Percentiles rank a stretch among this genome's conserved stretches.
Evolutionary conservation across 305 asterid species (phyloP).

Genomic region (Rubia tinctorum): DNA sequence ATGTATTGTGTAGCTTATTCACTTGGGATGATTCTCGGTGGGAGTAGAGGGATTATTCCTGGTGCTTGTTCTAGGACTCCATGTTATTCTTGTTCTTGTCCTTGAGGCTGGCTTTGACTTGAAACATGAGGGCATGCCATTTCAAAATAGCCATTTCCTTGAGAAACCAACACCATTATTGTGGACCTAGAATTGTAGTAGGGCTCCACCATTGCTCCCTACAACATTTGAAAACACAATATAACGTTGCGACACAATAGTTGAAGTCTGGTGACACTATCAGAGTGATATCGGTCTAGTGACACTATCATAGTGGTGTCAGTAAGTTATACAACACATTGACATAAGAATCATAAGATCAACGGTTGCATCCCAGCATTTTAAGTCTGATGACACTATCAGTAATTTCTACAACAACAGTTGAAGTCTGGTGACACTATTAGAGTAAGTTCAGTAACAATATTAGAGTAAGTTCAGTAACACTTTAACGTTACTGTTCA

Average conservation of each 20-base stretch:
- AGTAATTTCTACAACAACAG: too few relatives aligned
- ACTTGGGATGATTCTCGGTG: too few relatives aligned
- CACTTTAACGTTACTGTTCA: constrained; percentile 22
- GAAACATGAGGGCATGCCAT: constrained; percentile 46
- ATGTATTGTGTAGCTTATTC: constrained; percentile 20
- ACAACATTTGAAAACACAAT: background rate
- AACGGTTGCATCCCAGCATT: too few relatives aligned
- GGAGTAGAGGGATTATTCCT: background rate
- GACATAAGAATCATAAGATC: too few relatives aligned
- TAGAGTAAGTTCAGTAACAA: too few relatives aligned
- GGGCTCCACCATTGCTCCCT: constrained; percentile 55
- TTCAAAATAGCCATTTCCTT: constrained; percentile 37
- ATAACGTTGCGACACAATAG: too few relatives aligned
- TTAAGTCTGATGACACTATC: background rate
- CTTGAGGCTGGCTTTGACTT: constrained; percentile 2
- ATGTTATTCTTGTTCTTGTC: background rate
- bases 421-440: too few relatives aligned
- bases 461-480: background rate
- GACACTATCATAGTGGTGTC: too few relatives aligned
- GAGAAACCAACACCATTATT: constrained; percentile 25
- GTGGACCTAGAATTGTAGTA: constrained; percentile 42
- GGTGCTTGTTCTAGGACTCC: background rate
- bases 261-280: too few relatives aligned
- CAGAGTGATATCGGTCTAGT: too few relatives aligned
- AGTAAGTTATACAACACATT: too few relatives aligned